phyloP scores from a whole-genome alignment of 1,284 basidiomycete species.

The Trichosporon faecale region DNA sequence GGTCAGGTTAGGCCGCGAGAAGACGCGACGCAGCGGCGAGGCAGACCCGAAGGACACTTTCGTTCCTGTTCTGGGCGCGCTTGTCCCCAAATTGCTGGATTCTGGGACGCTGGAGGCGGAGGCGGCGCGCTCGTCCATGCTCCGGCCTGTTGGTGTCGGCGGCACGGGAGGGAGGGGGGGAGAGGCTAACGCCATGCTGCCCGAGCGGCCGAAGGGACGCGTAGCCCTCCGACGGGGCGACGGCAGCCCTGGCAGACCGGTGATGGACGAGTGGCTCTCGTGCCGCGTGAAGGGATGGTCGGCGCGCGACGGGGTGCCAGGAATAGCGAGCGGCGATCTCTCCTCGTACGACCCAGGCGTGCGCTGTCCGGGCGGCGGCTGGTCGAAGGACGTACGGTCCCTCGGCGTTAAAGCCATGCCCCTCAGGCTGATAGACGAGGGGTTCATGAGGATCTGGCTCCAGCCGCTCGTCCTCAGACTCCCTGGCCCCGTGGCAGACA shows the following conservation, averaged over 20 bases:
- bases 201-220: conserved; percentile 12
- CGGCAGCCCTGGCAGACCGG: background rate
- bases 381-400: conserved; percentile 39
- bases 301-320: conserved; percentile 11
- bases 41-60: conserved; percentile 34
- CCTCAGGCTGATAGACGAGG: conserved; percentile 36
- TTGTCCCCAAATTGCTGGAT: background rate
- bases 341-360: background rate
- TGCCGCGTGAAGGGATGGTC: background rate
- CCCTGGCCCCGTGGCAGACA: conserved; percentile 13
- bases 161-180: background rate
- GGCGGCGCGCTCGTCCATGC: background rate
- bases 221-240: background rate
- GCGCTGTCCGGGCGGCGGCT: conserved; percentile 14
- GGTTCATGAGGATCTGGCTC: conserved; percentile 44
- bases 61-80: background rate
- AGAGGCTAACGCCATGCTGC: background rate
- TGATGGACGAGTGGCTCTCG: background rate
- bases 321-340: conserved; percentile 25
- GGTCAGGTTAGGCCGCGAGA: background rate
- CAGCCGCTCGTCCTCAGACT: conserved; percentile 43
- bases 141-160: background rate
- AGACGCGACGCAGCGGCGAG: conserved; percentile 30
- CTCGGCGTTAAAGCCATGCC: conserved; percentile 39
- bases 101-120: background rate